These are phyloP conservation scores for Dipodascus albidus DNA, from an alignment of 805 yeast species.

Conservation along the genomic window DNA sequence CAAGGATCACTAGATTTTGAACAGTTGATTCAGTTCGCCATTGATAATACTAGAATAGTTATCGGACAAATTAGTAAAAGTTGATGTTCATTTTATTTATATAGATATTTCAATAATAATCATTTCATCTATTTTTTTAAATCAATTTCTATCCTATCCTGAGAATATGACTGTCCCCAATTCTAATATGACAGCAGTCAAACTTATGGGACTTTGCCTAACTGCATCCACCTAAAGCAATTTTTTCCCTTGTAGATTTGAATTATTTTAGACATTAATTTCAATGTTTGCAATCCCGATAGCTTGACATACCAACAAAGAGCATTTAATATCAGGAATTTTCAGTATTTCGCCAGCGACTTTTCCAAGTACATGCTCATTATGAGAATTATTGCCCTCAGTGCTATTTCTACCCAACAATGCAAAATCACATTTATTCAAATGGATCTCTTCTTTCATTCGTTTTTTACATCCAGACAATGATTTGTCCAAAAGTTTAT, in stretches of 20 bases:
- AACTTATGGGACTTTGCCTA: no score
- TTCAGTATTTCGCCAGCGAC: background rate
- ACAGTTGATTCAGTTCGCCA: conserved; percentile 42
- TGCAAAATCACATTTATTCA: background rate
- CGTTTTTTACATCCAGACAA: background rate
- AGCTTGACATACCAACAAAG: background rate
- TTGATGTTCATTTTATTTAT: background rate
- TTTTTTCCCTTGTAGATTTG: no score
- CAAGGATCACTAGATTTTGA: conserved; percentile 45
- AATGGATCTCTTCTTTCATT: background rate
- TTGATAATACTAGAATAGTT: conserved; percentile 47
- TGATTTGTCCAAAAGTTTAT: background rate
- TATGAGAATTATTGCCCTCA: background rate
- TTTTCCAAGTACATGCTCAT: background rate
- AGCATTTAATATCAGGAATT: background rate
- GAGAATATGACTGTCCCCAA: no score
- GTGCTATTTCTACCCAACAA: background rate
- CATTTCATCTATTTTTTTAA: no score
- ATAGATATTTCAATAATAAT: background rate
- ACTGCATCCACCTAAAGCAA: no score
- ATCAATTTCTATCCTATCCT: no score
- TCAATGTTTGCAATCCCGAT: background rate
- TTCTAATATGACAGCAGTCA: no score
- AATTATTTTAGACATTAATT: no score
- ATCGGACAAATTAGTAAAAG: conserved; percentile 16